Evolutionary conservation across 495 filamentous ascomycete species (phyloP).

Genomic region (Penicillium turbatum): DNA sequence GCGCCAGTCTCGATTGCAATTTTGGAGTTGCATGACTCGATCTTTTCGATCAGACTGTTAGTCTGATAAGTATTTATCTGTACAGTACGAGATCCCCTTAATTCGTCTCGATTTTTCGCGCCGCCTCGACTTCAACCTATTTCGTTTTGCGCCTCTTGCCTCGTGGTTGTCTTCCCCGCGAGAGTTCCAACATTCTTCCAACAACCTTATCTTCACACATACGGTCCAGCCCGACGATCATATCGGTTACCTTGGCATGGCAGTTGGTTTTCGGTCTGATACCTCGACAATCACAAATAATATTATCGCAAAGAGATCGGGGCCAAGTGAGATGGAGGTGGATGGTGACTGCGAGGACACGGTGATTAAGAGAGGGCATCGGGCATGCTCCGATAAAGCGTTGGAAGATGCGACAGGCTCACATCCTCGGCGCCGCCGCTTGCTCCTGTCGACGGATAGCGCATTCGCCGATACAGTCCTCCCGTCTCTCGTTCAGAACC

Average conservation of each 20-base stretch:
- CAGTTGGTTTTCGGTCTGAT: slow-evolving; percentile 24
- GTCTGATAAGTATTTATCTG: slow-evolving; percentile 10
- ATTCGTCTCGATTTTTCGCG: background rate
- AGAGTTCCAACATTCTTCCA: background rate
- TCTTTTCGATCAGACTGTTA: slow-evolving; percentile 3
- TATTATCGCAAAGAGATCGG: slow-evolving; percentile 13
- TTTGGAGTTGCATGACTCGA: slow-evolving; percentile 19
- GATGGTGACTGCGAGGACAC: slow-evolving; percentile 24
- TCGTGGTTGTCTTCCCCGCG: too few relatives aligned
- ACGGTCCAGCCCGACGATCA: background rate
- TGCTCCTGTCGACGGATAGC: slow-evolving; percentile 44
- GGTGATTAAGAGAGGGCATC: slow-evolving; percentile 15
- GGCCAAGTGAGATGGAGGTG: slow-evolving; percentile 31
- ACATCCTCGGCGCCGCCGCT: slow-evolving; percentile 32
- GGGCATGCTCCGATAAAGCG: slow-evolving; percentile 6
- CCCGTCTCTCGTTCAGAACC: slow-evolving; percentile 37
- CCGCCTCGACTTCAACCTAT: background rate
- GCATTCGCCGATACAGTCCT: slow-evolving; percentile 42
- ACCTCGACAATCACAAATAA: slow-evolving; percentile 6
- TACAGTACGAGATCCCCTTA: background rate
- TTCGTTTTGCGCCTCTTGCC: background rate
- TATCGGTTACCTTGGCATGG: slow-evolving; percentile 17
- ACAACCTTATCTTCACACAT: background rate
- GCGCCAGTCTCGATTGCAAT: slow-evolving; percentile 6
- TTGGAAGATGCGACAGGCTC: slow-evolving; percentile 7